Percentiles rank a stretch among this genome's conserved stretches.
These are phyloP conservation scores for Termitomyces sp. DNA, from an alignment of 768 basidiomycete genomes.

Conservation along the genomic window DNA sequence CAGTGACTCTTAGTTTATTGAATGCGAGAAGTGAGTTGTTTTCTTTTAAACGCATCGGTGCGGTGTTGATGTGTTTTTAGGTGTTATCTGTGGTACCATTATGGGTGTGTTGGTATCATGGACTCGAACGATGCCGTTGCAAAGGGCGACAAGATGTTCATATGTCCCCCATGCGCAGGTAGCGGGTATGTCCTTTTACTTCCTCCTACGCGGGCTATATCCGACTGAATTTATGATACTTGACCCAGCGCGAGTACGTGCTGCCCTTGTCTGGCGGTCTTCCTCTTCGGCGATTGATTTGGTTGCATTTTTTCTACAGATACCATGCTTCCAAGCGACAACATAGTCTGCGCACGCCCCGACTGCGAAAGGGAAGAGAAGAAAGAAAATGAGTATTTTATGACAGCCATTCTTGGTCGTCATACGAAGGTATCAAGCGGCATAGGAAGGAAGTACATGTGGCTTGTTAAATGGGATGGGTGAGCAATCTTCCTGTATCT, in stretches of 20 bases:
- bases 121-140: constrained; percentile 29
- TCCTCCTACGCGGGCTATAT: background rate
- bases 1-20: constrained; percentile 14
- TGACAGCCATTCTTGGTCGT: constrained; percentile 30
- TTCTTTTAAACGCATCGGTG: background rate
- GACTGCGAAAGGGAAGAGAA: constrained; percentile 19
- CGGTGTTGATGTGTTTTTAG: constrained; percentile 15
- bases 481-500: constrained; percentile 12
- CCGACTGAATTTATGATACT: background rate
- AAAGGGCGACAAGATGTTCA: constrained; percentile 22
- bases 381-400: constrained; percentile 19
- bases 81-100: constrained; percentile 45
- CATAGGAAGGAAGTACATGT: constrained; percentile 16
- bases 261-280: background rate
- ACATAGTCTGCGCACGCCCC: constrained; percentile 19
- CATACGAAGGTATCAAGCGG: constrained; percentile 19
- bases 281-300: constrained; percentile 1
- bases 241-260: constrained; percentile 11
- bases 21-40: constrained; percentile 11
- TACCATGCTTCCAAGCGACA: constrained; percentile 3
- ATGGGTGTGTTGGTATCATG: constrained; percentile 42
- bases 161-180: constrained; percentile 36
- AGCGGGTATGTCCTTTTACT: constrained; percentile 21
- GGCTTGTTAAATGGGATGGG: constrained; percentile 38
- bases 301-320: background rate